phyloP scores from a whole-genome alignment of 2,329 filamentous ascomycete species.

The Penicillium sp. region DNA sequence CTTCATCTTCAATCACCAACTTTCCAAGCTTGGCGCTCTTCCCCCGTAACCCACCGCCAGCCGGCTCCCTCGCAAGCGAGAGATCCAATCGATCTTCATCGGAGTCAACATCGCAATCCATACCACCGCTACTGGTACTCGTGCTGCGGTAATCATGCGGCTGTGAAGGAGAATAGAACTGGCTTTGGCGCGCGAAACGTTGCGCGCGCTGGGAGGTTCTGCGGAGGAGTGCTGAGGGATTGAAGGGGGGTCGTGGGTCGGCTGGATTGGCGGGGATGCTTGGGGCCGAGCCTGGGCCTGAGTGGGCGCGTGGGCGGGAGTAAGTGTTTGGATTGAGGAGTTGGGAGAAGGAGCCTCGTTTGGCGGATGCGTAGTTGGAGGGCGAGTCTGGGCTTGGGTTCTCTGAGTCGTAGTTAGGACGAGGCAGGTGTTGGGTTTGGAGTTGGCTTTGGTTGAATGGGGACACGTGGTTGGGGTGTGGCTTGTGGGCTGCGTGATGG shows the following conservation, averaged over 20 bases:
- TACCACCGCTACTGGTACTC: slow-evolving; percentile 22
- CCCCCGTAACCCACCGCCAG: slow-evolving; percentile 82
- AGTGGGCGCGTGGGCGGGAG: slow-evolving; percentile 29
- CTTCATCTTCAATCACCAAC: slow-evolving; percentile 83
- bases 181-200: slow-evolving; percentile 19
- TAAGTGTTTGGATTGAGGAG: slow-evolving; percentile 34
- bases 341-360: slow-evolving; percentile 33
- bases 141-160: slow-evolving; percentile 13
- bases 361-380: slow-evolving; percentile 17
- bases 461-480: slow-evolving; percentile 24
- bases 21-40: slow-evolving; percentile 92
- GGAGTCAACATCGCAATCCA: slow-evolving; percentile 17
- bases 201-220: slow-evolving; percentile 28
- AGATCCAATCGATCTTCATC: slow-evolving; percentile 63
- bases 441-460: slow-evolving; percentile 18
- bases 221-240: slow-evolving; percentile 30
- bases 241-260: slow-evolving; percentile 26
- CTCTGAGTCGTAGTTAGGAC: slow-evolving; percentile 13
- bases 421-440: neutral
- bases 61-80: slow-evolving; percentile 76
- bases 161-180: slow-evolving; percentile 10
- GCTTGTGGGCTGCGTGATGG: slow-evolving; percentile 21
- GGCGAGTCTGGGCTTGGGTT: slow-evolving; percentile 15
- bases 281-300: slow-evolving; percentile 22
- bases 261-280: slow-evolving; percentile 20